phyloP scores from a whole-genome alignment of 768 basidiomycete species.

The Xerocomellus amylosporus region DNA sequence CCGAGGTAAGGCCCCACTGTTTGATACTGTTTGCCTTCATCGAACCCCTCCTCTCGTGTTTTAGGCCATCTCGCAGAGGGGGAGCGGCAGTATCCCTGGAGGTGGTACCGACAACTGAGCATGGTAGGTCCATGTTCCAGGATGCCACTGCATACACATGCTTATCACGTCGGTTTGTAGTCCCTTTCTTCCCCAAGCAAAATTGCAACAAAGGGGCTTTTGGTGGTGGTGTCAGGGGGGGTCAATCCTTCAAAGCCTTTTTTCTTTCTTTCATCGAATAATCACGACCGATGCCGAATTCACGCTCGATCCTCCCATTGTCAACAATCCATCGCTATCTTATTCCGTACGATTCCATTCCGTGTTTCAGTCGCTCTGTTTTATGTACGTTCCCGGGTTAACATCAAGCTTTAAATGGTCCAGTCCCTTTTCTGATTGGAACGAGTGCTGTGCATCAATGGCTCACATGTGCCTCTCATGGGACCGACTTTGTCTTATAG shows the following conservation, averaged over 20 bases:
- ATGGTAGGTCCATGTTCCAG: not conserved
- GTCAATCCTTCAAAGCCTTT: not conserved
- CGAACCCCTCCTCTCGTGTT: too few species aligned
- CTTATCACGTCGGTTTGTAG: not conserved
- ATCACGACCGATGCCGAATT: not conserved
- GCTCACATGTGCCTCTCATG: too few species aligned
- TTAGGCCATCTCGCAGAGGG: not conserved
- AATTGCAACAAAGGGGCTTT: too few species aligned
- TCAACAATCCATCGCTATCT: not conserved
- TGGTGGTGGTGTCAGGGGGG: not conserved
- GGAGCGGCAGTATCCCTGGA: too few species aligned
- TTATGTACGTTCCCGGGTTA: not conserved
- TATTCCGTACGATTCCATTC: slow-evolving; percentile 1
- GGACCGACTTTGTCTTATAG: too few species aligned
- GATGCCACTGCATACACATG: too few species aligned
- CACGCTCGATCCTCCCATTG: slow-evolving; percentile 2
- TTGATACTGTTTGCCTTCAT: too few species aligned
- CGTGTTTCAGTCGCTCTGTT: not conserved
- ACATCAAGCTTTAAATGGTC: too few species aligned
- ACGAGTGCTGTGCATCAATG: too few species aligned
- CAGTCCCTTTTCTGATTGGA: too few species aligned
- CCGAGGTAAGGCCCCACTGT: not conserved
- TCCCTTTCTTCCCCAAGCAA: not conserved
- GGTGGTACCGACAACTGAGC: too few species aligned
- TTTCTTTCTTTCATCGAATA: not conserved